Evolutionary conservation across 306 rosid genomes (phyloP), one percentile per base, ranked within the genome.

Genomic region (Castanea mollissima): DNA sequence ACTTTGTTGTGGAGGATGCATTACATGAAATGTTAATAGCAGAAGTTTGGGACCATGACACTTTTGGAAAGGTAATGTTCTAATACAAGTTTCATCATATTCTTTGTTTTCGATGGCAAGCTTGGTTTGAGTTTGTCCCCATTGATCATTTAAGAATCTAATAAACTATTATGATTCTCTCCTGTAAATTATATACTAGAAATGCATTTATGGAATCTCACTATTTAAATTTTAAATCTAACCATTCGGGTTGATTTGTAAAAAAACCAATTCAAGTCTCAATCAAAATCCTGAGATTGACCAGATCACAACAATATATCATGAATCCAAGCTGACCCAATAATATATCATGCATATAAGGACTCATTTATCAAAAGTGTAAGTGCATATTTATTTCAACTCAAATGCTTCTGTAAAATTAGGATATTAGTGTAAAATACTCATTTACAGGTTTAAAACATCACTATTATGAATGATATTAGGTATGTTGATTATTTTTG

Each of bases 21-120:
- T 88, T 91, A 70, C 97, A 90, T 69, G 99, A 95, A 56, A 86
- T 95, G 97, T 71, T 95, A 80, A 87, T 87, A 18, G 57, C 90
- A 60, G 98, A 95, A 84, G 92, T 95, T 72, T 95, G 91, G 90
- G 97, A 95, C 79, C 98, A 92, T 70, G 99, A 95, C 87, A 92
- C 96, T 51, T 95, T 95, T 80, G 92, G 96, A 75, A 95, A 95
- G 98, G 98, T 95, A 85, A 80, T 69, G 32, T 70, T 81, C 75
- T 74, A 76, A 41, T 76, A 20, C 23, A 68, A 73, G 27, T 59
- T 25, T 70, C 12, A 19, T 29, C 73, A 34, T 55, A 41, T 79
- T 23, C 55, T 41, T 0, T n/a, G 29, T 21, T 0, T 62, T 60
- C 7, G 5, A 23, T 31, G 70, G 4, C 21, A n/a, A 55, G 4